Percentiles rank a stretch among this genome's conserved stretches.
phyloP scores from a whole-genome alignment of 2,329 filamentous ascomycete species.

The Sphaerostilbella broomeana region DNA sequence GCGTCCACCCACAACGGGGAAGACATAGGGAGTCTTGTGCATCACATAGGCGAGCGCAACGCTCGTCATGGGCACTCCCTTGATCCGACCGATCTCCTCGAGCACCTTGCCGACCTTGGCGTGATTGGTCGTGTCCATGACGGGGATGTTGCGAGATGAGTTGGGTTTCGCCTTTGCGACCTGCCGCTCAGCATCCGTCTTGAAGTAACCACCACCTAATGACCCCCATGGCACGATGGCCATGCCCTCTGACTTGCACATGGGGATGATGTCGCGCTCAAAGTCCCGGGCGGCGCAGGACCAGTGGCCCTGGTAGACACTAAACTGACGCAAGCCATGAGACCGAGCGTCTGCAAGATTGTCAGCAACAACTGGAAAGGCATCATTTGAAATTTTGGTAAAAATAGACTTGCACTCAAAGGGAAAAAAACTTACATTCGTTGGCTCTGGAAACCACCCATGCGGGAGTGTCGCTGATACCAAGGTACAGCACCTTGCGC shows the following conservation, averaged over 20 bases:
- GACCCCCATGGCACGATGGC: conserved; percentile 53
- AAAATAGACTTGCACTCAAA: no score
- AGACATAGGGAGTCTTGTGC: conserved; percentile 64
- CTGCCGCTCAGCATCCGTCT: conserved; percentile 18
- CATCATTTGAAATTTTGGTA: conserved; percentile 25
- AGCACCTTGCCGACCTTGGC: conserved; percentile 39
- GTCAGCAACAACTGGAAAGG: conserved; percentile 46
- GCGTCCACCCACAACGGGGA: conserved; percentile 64
- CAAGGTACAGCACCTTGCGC: conserved; percentile 60
- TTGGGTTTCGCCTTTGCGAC: not conserved
- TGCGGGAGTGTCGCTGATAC: conserved; percentile 61
- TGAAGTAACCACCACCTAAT: conserved; percentile 43
- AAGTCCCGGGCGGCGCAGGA: conserved; percentile 33
- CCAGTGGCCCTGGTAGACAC: conserved; percentile 39
- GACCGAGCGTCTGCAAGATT: conserved; percentile 63
- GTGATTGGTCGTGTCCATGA: conserved; percentile 30
- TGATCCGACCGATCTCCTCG: conserved; percentile 42
- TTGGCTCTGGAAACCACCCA: conserved; percentile 46
- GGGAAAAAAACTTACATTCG: no score
- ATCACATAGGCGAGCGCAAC: conserved; percentile 68
- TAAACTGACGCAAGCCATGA: conserved; percentile 64
- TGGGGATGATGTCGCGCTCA: conserved; percentile 38
- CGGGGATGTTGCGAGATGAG: not conserved
- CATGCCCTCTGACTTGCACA: conserved; percentile 39
- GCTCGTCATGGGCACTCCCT: conserved; percentile 37